Conservation (phyloP, 768 basidiomycete species). For the Daedaleopsis sinensis region DNA sequence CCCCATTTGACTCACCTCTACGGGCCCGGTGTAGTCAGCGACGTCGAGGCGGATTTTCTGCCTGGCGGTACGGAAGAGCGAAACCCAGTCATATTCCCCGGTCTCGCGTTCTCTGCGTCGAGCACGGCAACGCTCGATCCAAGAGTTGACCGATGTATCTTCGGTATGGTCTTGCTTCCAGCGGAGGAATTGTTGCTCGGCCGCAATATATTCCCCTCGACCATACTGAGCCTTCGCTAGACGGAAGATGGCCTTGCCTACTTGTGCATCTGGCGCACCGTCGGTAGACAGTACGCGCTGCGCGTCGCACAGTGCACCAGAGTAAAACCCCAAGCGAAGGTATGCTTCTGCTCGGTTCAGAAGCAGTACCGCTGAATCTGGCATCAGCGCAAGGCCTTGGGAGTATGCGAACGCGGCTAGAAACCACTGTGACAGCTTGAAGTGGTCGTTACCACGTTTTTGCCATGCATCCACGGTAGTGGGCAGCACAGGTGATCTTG, state of each 20-base stretch:
- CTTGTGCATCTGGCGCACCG: neutral
- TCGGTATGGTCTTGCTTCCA: slow-evolving; percentile 5
- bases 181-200: slow-evolving; percentile 16
- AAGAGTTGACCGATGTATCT: slow-evolving; percentile 11
- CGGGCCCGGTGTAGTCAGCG: slow-evolving; percentile 28
- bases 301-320: slow-evolving; percentile 30
- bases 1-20: slow-evolving; percentile 20
- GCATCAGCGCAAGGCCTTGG: slow-evolving; percentile 23
- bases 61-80: slow-evolving; percentile 22
- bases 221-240: slow-evolving; percentile 31
- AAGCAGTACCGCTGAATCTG: slow-evolving; percentile 20
- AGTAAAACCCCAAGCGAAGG: slow-evolving; percentile 27
- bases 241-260: slow-evolving; percentile 30
- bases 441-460: slow-evolving; percentile 27
- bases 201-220: slow-evolving; percentile 18
- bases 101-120: slow-evolving; percentile 25
- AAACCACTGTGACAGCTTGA: slow-evolving; percentile 25
- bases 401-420: slow-evolving; percentile 33
- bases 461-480: slow-evolving; percentile 24
- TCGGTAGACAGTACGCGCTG: slow-evolving; percentile 13
- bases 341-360: slow-evolving; percentile 34
- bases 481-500: neutral
- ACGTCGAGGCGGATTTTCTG: slow-evolving; percentile 21
- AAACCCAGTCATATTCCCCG: slow-evolving; percentile 30
- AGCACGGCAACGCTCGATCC: slow-evolving; percentile 23